phyloP scores from a whole-genome alignment of 2,329 filamentous ascomycete species.

The Aspergillus pseudoglaucus region DNA sequence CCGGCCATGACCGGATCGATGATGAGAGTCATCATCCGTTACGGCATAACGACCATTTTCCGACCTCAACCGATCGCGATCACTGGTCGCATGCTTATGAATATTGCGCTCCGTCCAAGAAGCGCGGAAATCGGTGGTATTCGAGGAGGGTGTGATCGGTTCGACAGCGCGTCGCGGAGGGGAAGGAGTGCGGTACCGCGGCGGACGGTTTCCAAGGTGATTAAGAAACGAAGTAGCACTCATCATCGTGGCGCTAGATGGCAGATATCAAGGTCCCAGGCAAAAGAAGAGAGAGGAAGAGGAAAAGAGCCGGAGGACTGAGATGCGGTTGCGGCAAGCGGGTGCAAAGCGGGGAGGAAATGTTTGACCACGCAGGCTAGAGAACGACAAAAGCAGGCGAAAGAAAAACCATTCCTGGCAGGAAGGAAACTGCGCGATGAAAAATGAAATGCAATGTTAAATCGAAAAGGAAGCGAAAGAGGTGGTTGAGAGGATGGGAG shows the following conservation, averaged over 20 bases:
- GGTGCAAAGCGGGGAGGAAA: slow-evolving; percentile 33
- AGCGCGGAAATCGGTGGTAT: slow-evolving; percentile 21
- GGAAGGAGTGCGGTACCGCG: slow-evolving; percentile 41
- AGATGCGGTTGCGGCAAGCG: slow-evolving; percentile 29
- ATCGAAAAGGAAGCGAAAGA: slow-evolving; percentile 11
- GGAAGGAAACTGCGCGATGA: slow-evolving; percentile 18
- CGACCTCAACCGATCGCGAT: slow-evolving; percentile 15
- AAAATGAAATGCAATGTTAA: slow-evolving; percentile 15
- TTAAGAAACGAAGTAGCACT: slow-evolving; percentile 34
- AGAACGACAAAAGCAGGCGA: slow-evolving; percentile 31
- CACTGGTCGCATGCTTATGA: slow-evolving; percentile 18
- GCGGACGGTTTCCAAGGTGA: slow-evolving; percentile 31
- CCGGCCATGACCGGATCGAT: slow-evolving; percentile 35
- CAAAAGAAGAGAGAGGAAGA: slow-evolving; percentile 10
- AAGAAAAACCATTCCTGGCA: slow-evolving; percentile 37
- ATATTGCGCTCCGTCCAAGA: slow-evolving; percentile 24
- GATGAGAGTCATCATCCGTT: slow-evolving; percentile 17
- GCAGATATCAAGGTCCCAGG: slow-evolving; percentile 1
- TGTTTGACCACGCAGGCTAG: slow-evolving; percentile 36
- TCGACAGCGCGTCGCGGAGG: slow-evolving; percentile 43
- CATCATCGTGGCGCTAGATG: slow-evolving; percentile 26
- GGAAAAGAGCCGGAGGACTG: slow-evolving; percentile 10
- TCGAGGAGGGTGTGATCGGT: slow-evolving; percentile 36
- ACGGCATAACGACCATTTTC: slow-evolving; percentile 15
- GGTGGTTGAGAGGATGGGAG: slow-evolving; percentile 12